These are phyloP conservation scores for Coelomomyces lativittatus DNA, from an alignment of 371 early-diverging fungal species.

Conservation along the genomic window DNA sequence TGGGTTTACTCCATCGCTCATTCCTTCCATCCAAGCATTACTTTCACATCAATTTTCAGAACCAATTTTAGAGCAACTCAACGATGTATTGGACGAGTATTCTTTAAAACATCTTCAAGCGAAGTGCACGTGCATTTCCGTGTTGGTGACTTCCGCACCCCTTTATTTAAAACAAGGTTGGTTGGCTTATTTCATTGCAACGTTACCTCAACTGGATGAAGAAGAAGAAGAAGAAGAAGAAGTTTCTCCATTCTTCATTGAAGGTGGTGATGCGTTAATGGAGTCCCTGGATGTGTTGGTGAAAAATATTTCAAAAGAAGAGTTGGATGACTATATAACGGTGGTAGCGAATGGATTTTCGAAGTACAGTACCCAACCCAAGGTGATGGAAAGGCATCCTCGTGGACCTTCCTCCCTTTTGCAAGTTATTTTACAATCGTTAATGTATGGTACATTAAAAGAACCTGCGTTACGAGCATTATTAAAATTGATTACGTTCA, in stretches of 20 bases:
- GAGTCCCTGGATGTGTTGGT: slow-evolving; percentile 58
- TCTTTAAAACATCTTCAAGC: not conserved
- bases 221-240: no score
- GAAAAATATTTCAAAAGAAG: no score
- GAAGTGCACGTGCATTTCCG: not conserved
- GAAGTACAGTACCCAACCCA: no score
- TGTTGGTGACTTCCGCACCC: not conserved
- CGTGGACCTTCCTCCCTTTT: slow-evolving; percentile 69
- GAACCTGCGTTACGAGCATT: slow-evolving; percentile 39
- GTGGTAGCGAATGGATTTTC: not conserved
- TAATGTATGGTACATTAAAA: slow-evolving; percentile 70
- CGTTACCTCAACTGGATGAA: slow-evolving; percentile 37
- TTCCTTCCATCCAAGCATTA: slow-evolving; percentile 2
- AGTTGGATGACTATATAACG: slow-evolving; percentile 56
- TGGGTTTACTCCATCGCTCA: slow-evolving; percentile 6
- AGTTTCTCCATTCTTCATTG: no score
- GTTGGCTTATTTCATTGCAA: slow-evolving; percentile 53
- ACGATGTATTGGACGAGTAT: slow-evolving; percentile 8
- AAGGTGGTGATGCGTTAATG: no score
- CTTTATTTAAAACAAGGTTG: slow-evolving; percentile 31
- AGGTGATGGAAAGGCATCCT: not conserved
- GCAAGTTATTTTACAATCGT: slow-evolving; percentile 79
- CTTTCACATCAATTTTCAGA: slow-evolving; percentile 37
- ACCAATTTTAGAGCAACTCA: slow-evolving; percentile 47
- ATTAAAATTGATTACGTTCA: not conserved